Conservation (phyloP, 2,329 filamentous ascomycete genomes). For the Xylariaceae sp. region DNA sequence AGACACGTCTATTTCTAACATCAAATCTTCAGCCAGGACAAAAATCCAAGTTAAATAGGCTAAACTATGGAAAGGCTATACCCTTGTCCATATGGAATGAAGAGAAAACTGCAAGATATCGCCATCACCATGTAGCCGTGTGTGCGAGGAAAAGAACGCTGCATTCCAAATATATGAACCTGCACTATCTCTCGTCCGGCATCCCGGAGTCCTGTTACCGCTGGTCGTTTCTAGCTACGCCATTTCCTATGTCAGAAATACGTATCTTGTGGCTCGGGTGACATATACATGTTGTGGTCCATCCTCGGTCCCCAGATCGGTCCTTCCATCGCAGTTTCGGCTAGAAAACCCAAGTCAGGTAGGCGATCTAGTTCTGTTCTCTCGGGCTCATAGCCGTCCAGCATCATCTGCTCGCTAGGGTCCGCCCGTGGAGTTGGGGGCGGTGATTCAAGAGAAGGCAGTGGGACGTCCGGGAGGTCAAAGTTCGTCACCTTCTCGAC, state of each 20-base stretch:
- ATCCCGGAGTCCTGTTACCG: not conserved
- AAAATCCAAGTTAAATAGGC: no score
- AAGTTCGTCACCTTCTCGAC: not conserved
- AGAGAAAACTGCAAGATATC: no score
- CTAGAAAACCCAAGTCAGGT: not conserved
- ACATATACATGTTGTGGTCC: not conserved
- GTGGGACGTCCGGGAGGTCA: not conserved
- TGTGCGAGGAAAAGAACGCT: no score
- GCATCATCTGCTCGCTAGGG: not conserved
- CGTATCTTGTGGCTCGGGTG: constrained; percentile 7
- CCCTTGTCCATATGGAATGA: no score
- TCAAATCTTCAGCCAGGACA: no score
- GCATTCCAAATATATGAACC: no score
- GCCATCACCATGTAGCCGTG: no score
- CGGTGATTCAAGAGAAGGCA: not conserved
- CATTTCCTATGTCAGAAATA: not conserved
- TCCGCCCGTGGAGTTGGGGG: not conserved
- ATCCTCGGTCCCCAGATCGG: not conserved
- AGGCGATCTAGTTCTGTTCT: not conserved
- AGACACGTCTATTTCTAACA: no score
- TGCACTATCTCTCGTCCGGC: not conserved
- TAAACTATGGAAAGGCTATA: no score
- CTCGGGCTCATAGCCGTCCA: not conserved
- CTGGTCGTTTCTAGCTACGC: not conserved
- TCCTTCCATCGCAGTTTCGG: not conserved